Base-by-base conservation (phyloP, 495 filamentous ascomycete species). In the Lepidopterella palustris region DNA sequence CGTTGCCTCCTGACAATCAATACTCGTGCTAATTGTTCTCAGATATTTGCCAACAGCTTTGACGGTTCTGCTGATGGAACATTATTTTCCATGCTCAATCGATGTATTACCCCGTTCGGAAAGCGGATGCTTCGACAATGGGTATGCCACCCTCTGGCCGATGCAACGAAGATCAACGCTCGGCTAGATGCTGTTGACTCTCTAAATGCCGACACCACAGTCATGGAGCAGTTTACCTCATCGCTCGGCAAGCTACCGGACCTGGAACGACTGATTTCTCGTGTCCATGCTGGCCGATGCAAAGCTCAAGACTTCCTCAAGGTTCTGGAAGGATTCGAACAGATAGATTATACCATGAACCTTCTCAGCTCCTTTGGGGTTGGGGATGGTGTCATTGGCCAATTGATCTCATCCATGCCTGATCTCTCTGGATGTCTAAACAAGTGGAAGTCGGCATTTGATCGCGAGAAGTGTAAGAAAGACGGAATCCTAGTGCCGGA, bases 271-370 rank as follows among this genome's bases (percentile, higher is more conserved):
- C 77, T 97, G 42, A 95, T 97, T 57, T 97, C 95, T 29, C 86
- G 95, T 5, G 87, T 99, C 21, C 95, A 99, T 68, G 95, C 95
- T 5, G 88, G 88, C 2, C 81, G 82, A 27, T 96, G 91, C 76
- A 90, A 84, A 67, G 82, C 91, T 0, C 85, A 90, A 40, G 93
- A 97, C 71, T 99, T 99, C 68, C 83, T 95, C 23, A 84, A 82
- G n/a, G 92, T 97, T 3, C 77, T 99, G 0, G 92, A 99, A 68
- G 95, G 95, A 0, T 99, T 97, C 67, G 95, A 97, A 73, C 92
- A 95, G 71, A 96, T 97, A 18, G 90, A 95, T 45, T 89, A 92
- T 68, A 93, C 88, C 0, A 89, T 95, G 80, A 81, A 82, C 58
- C 79, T 96, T 11, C 80, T 97, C 0, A 78, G 79, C 27, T 78